These are phyloP conservation scores for Petasospora fabianii DNA, from an alignment of 1,139 yeast genomes.

Conservation along the genomic window DNA sequence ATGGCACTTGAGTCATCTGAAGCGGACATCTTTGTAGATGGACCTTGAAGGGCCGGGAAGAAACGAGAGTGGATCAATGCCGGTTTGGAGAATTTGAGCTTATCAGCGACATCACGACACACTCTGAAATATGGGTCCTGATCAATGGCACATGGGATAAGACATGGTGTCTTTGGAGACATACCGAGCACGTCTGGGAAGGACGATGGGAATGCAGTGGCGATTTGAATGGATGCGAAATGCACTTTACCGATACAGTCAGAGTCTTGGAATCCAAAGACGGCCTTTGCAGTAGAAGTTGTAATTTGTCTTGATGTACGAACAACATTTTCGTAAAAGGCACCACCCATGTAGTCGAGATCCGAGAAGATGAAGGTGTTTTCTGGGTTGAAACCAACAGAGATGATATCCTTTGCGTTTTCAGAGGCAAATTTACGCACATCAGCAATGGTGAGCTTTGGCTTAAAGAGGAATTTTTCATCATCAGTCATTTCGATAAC, in stretches of 20 bases:
- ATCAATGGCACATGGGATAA: slow-evolving; percentile 99
- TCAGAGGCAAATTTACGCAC: slow-evolving; percentile 75
- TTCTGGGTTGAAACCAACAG: slow-evolving; percentile 91
- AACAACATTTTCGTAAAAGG: slow-evolving; percentile 91
- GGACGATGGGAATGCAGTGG: slow-evolving; percentile 92
- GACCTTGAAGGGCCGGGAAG: slow-evolving; percentile 98
- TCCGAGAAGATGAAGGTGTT: slow-evolving; percentile 95
- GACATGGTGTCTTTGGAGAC: slow-evolving; percentile 85
- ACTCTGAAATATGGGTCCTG: slow-evolving; percentile 99
- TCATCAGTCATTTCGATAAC: slow-evolving; percentile 96
- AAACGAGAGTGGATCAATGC: slow-evolving; percentile 90
- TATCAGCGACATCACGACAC: slow-evolving; percentile 95
- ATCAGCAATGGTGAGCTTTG: slow-evolving; percentile 79
- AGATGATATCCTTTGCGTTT: slow-evolving; percentile 90
- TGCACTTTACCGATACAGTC: slow-evolving; percentile 94
- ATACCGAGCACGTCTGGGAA: slow-evolving; percentile 90
- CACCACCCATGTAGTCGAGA: slow-evolving; percentile 87
- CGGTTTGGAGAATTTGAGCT: slow-evolving; percentile 86
- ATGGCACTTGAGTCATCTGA: slow-evolving; percentile 81
- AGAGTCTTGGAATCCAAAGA: slow-evolving; percentile 94
- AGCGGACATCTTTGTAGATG: slow-evolving; percentile 96
- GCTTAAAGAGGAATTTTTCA: slow-evolving; percentile 95
- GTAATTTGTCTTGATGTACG: slow-evolving; percentile 94
- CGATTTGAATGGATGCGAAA: slow-evolving; percentile 94
- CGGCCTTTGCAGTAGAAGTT: slow-evolving; percentile 92